Evolutionary conservation across 139 green algal genomes (phyloP).

Genomic region (Axilococcus clingmanii): DNA sequence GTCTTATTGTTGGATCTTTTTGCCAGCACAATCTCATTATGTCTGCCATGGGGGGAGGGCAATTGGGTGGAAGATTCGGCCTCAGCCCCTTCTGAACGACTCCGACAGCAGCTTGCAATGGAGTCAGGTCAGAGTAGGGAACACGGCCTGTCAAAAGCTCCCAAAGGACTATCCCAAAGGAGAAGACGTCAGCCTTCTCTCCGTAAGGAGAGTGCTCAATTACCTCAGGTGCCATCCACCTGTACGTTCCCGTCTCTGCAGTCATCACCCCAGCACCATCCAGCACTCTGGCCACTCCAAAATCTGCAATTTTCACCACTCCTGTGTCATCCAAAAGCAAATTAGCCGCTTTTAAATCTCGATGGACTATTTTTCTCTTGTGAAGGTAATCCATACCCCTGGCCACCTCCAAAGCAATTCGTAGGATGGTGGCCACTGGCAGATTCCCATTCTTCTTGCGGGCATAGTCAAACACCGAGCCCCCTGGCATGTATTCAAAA

Average conservation of each 20-base stretch:
- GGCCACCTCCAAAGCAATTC: conserved; percentile 77
- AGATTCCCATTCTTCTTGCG: conserved; percentile 49
- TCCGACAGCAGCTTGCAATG: conserved; percentile 75
- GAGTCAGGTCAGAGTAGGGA: conserved; percentile 89
- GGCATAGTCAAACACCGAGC: conserved; percentile 91
- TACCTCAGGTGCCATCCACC: conserved; percentile 99
- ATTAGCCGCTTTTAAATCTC: conserved; percentile 82
- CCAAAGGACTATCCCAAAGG: conserved; percentile 72
- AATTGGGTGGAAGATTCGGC: conserved; percentile 60
- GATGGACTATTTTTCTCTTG: conserved; percentile 94
- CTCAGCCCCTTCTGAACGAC: conserved; percentile 96
- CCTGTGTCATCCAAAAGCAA: conserved; percentile 93
- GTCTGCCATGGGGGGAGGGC: conserved; percentile 49
- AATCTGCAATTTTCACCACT: conserved; percentile 91
- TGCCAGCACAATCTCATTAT: conserved; percentile 80
- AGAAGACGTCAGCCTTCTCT: conserved; percentile 79
- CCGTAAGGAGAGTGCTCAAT: conserved; percentile 96
- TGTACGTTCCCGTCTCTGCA: conserved; percentile 97
- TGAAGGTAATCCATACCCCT: conserved; percentile 99
- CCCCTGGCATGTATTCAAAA: conserved; percentile 96
- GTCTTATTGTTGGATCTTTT: conserved; percentile 24
- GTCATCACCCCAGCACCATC: conserved; percentile 86
- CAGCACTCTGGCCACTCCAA: conserved; percentile 92
- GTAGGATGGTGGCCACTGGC: conserved; percentile 58
- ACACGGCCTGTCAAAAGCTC: conserved; percentile 85